These are phyloP conservation scores for Phlyctochytrium planicorne DNA, from an alignment of 192 early-diverging fungal species.

Conservation along the genomic window DNA sequence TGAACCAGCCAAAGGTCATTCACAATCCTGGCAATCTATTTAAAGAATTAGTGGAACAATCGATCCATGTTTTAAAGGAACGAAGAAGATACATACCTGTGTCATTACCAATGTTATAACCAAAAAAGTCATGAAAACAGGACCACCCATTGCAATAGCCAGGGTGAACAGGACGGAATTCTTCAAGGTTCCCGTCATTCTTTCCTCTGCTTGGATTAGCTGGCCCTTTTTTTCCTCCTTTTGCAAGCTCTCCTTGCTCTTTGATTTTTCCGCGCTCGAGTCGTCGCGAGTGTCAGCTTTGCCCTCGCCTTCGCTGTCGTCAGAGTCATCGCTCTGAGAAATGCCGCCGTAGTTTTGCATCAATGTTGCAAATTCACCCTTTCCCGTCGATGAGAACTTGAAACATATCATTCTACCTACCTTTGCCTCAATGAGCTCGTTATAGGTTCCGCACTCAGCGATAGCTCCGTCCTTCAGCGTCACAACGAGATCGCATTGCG, in stretches of 20 bases:
- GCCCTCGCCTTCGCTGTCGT: conserved; percentile 42
- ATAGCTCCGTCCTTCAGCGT: conserved; percentile 67
- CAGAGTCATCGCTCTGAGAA: conserved; percentile 42
- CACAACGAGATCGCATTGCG: conserved; percentile 66
- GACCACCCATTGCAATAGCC: conserved; percentile 30
- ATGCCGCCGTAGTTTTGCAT: conserved; percentile 59
- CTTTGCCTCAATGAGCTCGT: conserved; percentile 44
- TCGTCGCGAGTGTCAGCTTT: conserved; percentile 18
- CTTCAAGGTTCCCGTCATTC: conserved; percentile 58
- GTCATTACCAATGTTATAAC: conserved; percentile 33
- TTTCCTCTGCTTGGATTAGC: conserved; percentile 71
- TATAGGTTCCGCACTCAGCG: conserved; percentile 56
- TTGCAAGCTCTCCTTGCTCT: neutral
- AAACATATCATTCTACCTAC: no score
- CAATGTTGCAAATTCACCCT: conserved; percentile 52
- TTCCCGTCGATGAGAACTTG: no score
- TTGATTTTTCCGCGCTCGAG: neutral
- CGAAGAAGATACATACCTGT: conserved; percentile 20
- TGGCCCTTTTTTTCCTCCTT: neutral
- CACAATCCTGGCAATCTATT: conserved; percentile 44
- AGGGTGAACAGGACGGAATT: conserved; percentile 33
- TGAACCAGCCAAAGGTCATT: conserved; percentile 45
- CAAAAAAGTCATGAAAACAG: conserved; percentile 8
- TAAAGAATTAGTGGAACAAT: conserved; percentile 45
- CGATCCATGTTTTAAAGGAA: no score